Percentiles rank a stretch among this genome's conserved stretches.
Evolutionary conservation across 1,139 yeast genomes (phyloP).

Genomic region (Diutina catenulata): DNA sequence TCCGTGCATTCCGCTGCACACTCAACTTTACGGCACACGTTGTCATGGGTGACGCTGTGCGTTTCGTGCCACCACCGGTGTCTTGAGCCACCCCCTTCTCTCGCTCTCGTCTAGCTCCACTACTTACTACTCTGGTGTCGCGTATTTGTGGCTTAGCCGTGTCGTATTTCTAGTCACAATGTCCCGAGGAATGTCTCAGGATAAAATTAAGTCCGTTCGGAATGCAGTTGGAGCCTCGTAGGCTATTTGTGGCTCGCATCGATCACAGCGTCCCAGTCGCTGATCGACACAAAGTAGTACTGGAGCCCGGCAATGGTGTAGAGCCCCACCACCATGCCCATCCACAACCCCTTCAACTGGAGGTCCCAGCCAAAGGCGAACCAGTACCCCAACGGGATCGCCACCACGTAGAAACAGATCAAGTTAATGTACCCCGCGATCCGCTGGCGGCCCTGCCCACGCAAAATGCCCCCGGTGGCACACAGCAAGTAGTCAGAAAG

Average conservation of each 20-base stretch:
- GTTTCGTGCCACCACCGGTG: no score
- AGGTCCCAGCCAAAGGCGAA: constrained; percentile 36
- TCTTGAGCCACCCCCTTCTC: no score
- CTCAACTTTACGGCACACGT: no score
- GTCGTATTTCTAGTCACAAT: no score
- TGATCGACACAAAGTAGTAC: constrained; percentile 29
- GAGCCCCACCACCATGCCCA: constrained; percentile 48
- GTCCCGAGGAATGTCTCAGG: no score
- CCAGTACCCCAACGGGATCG: constrained; percentile 45
- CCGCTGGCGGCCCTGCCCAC: constrained; percentile 60
- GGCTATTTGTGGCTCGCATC: no score
- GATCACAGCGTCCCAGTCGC: constrained; percentile 53
- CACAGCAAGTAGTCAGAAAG: constrained; percentile 44
- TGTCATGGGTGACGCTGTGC: no score
- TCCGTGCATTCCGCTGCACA: no score
- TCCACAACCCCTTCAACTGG: constrained; percentile 47
- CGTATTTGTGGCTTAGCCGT: background rate
- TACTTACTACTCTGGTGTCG: no score
- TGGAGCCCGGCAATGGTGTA: constrained; percentile 34
- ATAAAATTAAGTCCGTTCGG: no score
- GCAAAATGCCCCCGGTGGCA: constrained; percentile 44
- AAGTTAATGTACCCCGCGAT: constrained; percentile 53
- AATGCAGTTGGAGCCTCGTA: no score
- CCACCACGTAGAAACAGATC: constrained; percentile 44
- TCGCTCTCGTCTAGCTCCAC: no score